Base-by-base conservation (phyloP, 2,329 filamentous ascomycete genomes). In the Trichoderma harzianum region DNA sequence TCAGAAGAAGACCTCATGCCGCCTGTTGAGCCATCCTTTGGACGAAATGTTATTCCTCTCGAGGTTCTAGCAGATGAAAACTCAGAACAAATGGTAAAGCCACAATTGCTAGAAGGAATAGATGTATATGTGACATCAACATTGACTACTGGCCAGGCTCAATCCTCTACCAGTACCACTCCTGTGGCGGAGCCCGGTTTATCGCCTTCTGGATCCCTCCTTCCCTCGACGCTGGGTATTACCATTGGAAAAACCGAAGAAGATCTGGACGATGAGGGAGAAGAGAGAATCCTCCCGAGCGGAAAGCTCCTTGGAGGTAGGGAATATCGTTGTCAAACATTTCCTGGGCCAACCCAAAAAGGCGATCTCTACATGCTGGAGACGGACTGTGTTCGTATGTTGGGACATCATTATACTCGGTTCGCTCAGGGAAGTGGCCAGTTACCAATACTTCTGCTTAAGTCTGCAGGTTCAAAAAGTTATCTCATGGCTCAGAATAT, bases 201-300 rank as follows among this genome's bases (percentile, higher is more conserved):
- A 18, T 39, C 10, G 14, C 1, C 1, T 7, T 39, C 6, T 18
- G 36, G 7, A 18, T 3, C 6, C 5, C 16, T 1, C 6, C 2
- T 7, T 39, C 14, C 16, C 36, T 3, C 18, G 7, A 8, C 36
- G 16, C 36, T 3, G 3, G 16, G 3, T 4, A 8, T 4, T 18
- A 7, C 16, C 0, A 8, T 39, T 2, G 16, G 2, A 39, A 8
- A 3, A 18, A 0, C 2, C 36, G 36, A 39, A 7, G 7, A 18
- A 3, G 16, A 18, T 3, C 5, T 1, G 7, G 36, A 39, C 5
- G 7, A 1, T 18, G 36, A 47, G 18, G 43, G 43, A 47, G 43
- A 47, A 1, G 0, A 5, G 18, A 47, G 11, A 0, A 11, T 21
- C 0, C 5, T 1, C 7, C 3, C 0, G 7, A 47, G 0, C 8